Conservation (phyloP, 352 stramenopile species). For the Globisporangium polare region DNA sequence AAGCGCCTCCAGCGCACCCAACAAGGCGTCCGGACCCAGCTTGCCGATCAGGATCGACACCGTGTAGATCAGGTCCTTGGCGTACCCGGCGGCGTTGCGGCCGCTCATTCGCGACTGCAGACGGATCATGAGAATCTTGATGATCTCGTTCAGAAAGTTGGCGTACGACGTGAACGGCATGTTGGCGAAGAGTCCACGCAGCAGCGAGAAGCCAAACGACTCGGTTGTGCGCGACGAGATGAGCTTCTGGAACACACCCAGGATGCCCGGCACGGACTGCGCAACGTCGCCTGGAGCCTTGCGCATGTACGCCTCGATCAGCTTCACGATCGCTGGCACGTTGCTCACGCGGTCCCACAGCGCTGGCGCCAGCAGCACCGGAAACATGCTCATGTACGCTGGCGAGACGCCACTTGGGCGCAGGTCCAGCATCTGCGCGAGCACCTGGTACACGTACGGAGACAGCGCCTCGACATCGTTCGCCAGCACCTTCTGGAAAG, state of each 20-base stretch:
- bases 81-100: constrained; percentile 78
- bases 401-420: constrained; percentile 80
- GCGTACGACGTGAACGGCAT: constrained; percentile 75
- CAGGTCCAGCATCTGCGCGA: constrained; percentile 97
- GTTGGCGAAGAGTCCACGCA: constrained; percentile 88
- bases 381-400: constrained; percentile 96
- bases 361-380: constrained; percentile 89
- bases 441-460: constrained; percentile 99
- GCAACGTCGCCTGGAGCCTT: constrained; percentile 91
- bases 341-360: constrained; percentile 98
- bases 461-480: constrained; percentile 94
- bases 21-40: constrained; percentile 71
- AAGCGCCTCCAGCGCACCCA: constrained; percentile 81
- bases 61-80: constrained; percentile 89
- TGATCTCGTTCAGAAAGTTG: constrained; percentile 86
- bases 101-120: constrained; percentile 90
- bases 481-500: constrained; percentile 96
- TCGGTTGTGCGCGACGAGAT: constrained; percentile 93
- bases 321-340: constrained; percentile 94
- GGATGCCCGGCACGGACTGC: constrained; percentile 73
- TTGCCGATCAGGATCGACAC: constrained; percentile 88
- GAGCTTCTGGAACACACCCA: constrained; percentile 99
- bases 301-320: constrained; percentile 96
- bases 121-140: constrained; percentile 94
- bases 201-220: constrained; percentile 90